Evolutionary conservation across 2,329 filamentous ascomycete genomes (phyloP).

Genomic region (Alternaria incomplexa): DNA sequence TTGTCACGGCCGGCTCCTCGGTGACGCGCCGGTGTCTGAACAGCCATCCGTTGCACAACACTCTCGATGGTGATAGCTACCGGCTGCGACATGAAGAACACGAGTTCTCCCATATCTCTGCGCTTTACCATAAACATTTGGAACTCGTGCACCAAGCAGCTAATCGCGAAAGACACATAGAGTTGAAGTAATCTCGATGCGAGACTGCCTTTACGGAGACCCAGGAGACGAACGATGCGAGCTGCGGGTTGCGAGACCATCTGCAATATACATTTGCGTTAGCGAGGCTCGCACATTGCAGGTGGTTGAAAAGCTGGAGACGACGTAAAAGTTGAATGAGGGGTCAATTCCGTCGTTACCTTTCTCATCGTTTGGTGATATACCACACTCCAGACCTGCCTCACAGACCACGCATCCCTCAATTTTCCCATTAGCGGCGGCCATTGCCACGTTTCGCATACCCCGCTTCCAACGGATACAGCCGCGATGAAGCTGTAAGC

Average conservation of each 20-base stretch:
- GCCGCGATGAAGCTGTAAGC: not conserved
- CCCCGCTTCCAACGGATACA: not conserved
- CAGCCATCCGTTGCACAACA: not conserved
- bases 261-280: not conserved
- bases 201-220: not conserved
- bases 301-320: not conserved
- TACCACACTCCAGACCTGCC: slow-evolving; percentile 6
- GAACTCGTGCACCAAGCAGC: slow-evolving; percentile 4
- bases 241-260: slow-evolving; percentile 7
- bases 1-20: not conserved
- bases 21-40: not conserved
- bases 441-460: slow-evolving; percentile 9
- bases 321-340: not conserved
- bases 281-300: not conserved
- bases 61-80: not conserved
- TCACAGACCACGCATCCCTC: slow-evolving; percentile 1
- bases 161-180: slow-evolving; percentile 3
- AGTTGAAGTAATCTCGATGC: not conserved
- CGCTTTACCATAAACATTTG: slow-evolving; percentile 10
- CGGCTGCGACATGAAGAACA: slow-evolving; percentile 8
- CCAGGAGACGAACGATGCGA: not conserved
- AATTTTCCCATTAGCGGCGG: not conserved
- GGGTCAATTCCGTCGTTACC: not conserved
- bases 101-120: slow-evolving; percentile 5
- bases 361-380: slow-evolving; percentile 12